Conservation (phyloP, 495 filamentous ascomycete species). For the Aspergillus asperescens region DNA sequence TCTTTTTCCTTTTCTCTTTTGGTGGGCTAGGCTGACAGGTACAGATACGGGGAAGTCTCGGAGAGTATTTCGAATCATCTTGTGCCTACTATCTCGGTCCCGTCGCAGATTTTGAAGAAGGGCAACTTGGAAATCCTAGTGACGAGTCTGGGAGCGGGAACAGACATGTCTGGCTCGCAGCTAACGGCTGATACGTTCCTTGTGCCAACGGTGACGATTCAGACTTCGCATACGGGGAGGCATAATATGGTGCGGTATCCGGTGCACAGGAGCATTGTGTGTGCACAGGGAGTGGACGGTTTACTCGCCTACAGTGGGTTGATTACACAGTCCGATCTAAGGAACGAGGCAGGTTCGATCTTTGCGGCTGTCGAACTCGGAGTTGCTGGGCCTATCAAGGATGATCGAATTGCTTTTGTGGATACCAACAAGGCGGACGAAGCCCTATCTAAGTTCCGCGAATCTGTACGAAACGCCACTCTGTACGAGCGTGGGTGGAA, state of each 20-base stretch:
- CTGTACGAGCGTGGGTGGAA: conserved; percentile 71
- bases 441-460: conserved; percentile 60
- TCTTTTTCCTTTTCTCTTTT: too few species aligned
- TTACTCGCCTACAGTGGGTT: conserved; percentile 47
- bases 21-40: background rate
- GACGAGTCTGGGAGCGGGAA: conserved; percentile 46
- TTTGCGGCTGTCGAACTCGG: conserved; percentile 53
- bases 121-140: conserved; percentile 75
- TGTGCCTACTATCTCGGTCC: conserved; percentile 54
- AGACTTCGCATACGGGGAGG: conserved; percentile 53
- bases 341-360: conserved; percentile 39
- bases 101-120: conserved; percentile 60
- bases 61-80: conserved; percentile 41
- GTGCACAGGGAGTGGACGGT: conserved; percentile 60
- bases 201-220: conserved; percentile 66
- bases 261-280: conserved; percentile 75
- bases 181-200: conserved; percentile 53
- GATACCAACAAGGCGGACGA: conserved; percentile 51
- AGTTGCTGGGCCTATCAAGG: conserved; percentile 24
- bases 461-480: conserved; percentile 60
- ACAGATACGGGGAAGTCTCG: conserved; percentile 51
- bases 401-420: conserved; percentile 40
- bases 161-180: conserved; percentile 42
- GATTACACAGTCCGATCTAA: conserved; percentile 32
- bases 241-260: conserved; percentile 67